Evolutionary conservation across 2,329 filamentous ascomycete genomes (phyloP), one percentile per base, ranked within the genome.

Genomic region (Ophiosphaerella herpotricha): DNA sequence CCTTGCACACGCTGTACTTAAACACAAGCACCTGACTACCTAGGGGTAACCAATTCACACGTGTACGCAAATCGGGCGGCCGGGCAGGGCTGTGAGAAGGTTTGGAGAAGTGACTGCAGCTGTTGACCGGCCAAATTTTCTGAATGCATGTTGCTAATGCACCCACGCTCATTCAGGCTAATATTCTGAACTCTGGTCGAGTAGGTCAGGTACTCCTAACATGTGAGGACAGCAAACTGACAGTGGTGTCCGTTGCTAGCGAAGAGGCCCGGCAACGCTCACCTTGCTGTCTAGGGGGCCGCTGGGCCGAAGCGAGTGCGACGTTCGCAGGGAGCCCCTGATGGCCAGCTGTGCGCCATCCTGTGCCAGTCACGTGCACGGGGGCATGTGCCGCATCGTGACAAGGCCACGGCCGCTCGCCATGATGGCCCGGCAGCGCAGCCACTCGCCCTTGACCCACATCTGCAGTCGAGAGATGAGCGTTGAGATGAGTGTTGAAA

Each of bases 101-200:
- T 44, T 32, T 31, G 44, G 37, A 42, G 54, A 50, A 54, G 55
- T 47, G 61, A 46, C 55, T 56, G 37, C 48, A 54, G 60, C 48
- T 59, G 55, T 53, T 54, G 48, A 54, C 53, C 35, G 56, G 52
- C 42, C 52, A 58, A 50, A 51, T 57, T 55, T 57, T 21, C 18
- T 21, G 18, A 21, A 50, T 61, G 48, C 48, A 46, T 50, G 41
- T 37, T 39, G 40, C 36, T 9, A 50, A 39, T 46, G 55, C 61
- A 67, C 44, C 56, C 52, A 65, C 63, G 26, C 29, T 37, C 31
- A 46, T 46, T 48, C 45, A 48, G 45, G 45, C 67, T 71, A 71
- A 71, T 21, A 21, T 68, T 63, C 63, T 66, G 42, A 66, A 63
- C 37, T 54, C 36, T 65, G 63, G 66, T 65, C 60, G 61, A 67